These are phyloP conservation scores for Furcasterigmium sp. DNA, from an alignment of 2,329 filamentous ascomycete species.

Conservation along the genomic window DNA sequence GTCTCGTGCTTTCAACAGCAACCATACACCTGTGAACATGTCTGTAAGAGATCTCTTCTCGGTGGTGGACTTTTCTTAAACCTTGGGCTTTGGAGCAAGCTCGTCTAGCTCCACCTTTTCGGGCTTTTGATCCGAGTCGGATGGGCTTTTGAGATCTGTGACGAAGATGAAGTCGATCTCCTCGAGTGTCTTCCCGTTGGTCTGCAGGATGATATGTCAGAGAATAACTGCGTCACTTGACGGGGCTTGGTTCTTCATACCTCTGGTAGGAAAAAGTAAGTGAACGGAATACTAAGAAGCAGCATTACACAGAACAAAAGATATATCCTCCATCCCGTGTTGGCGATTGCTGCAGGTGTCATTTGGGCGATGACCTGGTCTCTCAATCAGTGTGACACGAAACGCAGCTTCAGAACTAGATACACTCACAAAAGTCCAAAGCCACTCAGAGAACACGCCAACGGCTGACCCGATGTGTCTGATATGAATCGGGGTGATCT, in stretches of 20 bases:
- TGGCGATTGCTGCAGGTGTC: background rate
- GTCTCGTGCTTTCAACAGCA: too few species aligned
- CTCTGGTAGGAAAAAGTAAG: background rate
- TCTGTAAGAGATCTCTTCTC: too few species aligned
- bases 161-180: background rate
- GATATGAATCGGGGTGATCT: background rate
- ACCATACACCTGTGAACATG: too few species aligned
- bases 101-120: too few species aligned
- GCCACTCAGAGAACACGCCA: background rate
- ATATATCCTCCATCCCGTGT: conserved; percentile 1
- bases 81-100: too few species aligned
- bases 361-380: background rate
- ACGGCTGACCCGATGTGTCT: background rate
- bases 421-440: background rate
- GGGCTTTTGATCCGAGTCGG: too few species aligned
- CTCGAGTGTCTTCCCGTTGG: background rate
- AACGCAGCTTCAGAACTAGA: background rate
- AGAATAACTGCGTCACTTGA: too few species aligned
- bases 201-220: background rate
- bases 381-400: too few species aligned
- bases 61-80: too few species aligned
- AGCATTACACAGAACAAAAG: background rate
- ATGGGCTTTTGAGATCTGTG: too few species aligned
- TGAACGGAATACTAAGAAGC: background rate
- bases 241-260: too few species aligned